Evolutionary conservation across 2,329 filamentous ascomycete species (phyloP).

Genomic region (Neofusicoccum sp.): DNA sequence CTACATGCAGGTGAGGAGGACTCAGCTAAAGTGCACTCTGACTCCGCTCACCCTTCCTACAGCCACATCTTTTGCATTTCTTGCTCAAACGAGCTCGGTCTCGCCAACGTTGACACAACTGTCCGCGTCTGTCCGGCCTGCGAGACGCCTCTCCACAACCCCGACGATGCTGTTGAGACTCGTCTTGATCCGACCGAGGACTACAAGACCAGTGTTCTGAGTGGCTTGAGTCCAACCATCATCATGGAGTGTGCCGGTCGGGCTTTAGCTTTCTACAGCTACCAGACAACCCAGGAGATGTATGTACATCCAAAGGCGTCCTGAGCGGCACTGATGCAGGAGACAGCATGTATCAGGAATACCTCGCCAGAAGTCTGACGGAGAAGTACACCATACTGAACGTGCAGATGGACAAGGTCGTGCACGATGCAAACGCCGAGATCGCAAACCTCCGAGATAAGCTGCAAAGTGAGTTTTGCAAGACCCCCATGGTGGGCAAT

Average conservation of each 20-base stretch:
- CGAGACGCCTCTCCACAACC: conserved; percentile 62
- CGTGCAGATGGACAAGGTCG: conserved; percentile 67
- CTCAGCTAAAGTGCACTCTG: too few species aligned
- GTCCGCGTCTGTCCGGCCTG: conserved; percentile 74
- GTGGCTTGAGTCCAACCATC: conserved; percentile 73
- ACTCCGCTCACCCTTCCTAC: not conserved
- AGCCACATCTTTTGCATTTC: conserved; percentile 83
- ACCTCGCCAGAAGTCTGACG: conserved; percentile 66
- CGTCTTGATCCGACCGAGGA: conserved; percentile 78
- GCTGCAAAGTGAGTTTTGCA: conserved; percentile 53
- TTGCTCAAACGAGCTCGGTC: conserved; percentile 65
- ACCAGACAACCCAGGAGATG: conserved; percentile 84
- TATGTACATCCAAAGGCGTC: conserved; percentile 39
- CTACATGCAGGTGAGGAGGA: conserved; percentile 85
- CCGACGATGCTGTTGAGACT: conserved; percentile 71
- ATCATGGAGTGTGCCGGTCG: conserved; percentile 85
- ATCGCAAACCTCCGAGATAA: conserved; percentile 66
- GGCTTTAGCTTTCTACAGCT: conserved; percentile 80
- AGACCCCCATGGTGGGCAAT: not conserved
- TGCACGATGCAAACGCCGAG: conserved; percentile 72
- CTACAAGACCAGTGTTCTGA: conserved; percentile 83
- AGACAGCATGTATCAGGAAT: conserved; percentile 71
- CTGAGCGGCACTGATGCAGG: conserved; percentile 21
- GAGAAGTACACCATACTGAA: conserved; percentile 69
- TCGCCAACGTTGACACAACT: conserved; percentile 56